These are phyloP conservation scores for Colletotrichum salicis DNA, from an alignment of 2,329 filamentous ascomycete species.

Conservation along the genomic window DNA sequence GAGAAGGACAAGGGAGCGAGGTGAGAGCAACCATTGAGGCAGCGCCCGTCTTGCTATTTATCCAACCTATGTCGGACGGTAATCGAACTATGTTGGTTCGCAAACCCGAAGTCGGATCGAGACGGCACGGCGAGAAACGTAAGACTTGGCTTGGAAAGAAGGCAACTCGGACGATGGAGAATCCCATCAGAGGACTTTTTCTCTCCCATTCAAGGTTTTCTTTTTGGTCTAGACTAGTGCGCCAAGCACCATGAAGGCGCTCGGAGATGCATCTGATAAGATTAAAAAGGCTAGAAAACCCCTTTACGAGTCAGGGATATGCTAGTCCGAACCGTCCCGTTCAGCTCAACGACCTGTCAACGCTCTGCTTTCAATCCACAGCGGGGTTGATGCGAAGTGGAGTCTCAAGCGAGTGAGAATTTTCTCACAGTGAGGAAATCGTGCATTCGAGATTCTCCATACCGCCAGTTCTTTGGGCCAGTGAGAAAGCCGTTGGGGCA, in stretches of 20 bases:
- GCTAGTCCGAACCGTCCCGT: neutral
- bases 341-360: neutral
- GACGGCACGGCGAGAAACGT: slow-evolving; percentile 4
- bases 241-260: slow-evolving; percentile 18
- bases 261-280: slow-evolving; percentile 34
- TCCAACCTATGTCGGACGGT: neutral
- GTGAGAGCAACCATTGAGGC: neutral
- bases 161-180: slow-evolving; percentile 2
- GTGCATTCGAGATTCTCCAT: neutral
- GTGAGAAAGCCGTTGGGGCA: neutral
- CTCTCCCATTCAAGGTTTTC: slow-evolving; percentile 8
- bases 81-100: neutral
- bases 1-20: neutral
- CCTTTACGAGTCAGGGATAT: slow-evolving; percentile 24
- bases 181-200: slow-evolving; percentile 3
- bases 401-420: slow-evolving; percentile 8
- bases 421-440: neutral
- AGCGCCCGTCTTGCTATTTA: neutral
- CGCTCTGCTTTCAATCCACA: slow-evolving; percentile 11
- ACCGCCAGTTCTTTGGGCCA: neutral
- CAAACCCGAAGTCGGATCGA: slow-evolving; percentile 13
- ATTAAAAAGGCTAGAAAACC: slow-evolving; percentile 13
- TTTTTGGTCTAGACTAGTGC: neutral
- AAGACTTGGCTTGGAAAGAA: neutral
- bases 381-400: slow-evolving; percentile 27